Base-by-base conservation (phyloP, 495 filamentous ascomycete genomes). In the Aspergillus nanangensis region DNA sequence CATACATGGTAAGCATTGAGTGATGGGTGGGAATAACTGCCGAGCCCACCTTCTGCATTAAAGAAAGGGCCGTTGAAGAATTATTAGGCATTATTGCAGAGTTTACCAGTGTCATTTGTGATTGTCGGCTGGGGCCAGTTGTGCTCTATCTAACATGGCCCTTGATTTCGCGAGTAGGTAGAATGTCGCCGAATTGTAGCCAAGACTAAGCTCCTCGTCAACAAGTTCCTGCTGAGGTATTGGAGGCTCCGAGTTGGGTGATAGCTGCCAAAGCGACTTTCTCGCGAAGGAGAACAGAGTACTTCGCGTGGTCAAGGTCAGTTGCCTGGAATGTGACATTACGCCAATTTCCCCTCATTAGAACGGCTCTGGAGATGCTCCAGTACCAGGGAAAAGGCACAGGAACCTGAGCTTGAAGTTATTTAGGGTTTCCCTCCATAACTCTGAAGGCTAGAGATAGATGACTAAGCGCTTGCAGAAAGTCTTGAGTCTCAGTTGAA, bases 101-200 rank as follows among this genome's bases (percentile, higher is more conserved):
- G 46, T 19, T 51, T 38, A 8, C 56, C 53, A 14, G 9, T 18
- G 2, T 52, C 41, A 19, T 53, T 55, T 18, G 15, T 42, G 20
- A 55, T 21, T 46, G n/a, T n/a, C n/a, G 53, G 41, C 4, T 52
- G 15, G 21, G 51, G 48, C 59, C 56, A 62, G 18, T 51, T 52
- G 20, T 44, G 33, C 36, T 41, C n/a, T n/a, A n/a, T n/a, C 20
- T n/a, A 25, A 38, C 51, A 50, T 55, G 38, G 42, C 52, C 39
- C 48, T 55, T 33, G 40, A 62, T 56, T 38, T 66, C 41, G 25
- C 52, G 47, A 74, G 34, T 3, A 74, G 66, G 51, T 65, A 71
- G 49, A 56, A 72, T 18, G 23, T 14, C 36, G 52, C 45, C 2
- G 56, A 48, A 19, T 59, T 33, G 31, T 71, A 69, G 41, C 40